Evolutionary conservation across 257 asterid species (phyloP), one percentile per base, ranked within the genome.

Genomic region (Nicotiana benthamiana): DNA sequence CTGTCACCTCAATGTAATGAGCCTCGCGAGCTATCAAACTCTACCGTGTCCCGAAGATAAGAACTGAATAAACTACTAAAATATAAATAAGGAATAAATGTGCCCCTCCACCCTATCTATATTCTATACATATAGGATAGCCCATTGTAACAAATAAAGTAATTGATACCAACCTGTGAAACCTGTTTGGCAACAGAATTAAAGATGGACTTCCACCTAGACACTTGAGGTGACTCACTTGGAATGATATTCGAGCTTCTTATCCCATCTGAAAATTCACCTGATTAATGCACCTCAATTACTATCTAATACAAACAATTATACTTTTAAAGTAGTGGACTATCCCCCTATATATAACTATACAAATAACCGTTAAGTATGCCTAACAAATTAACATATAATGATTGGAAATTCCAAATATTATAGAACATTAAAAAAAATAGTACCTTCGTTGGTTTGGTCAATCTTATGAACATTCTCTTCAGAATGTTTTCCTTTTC

Each of bases 121-220:
- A n/a, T n/a, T n/a, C n/a, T n/a, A 8, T 46, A 48, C 16, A 74
- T 12, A 74, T 11, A 1, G 24, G 24, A 48, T 17, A 74, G 15
- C 61, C 24, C 24, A 48, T 24, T 74, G 26, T 12, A 74, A 12
- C 26, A 48, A 61, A 24, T 4, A 27, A 79, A 64, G 30, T 11
- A 30, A 22, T 26, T 64, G 34, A 9, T 28, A 68, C 63, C 32
- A 28, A 79, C 82, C 77, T 79, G 82, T 48, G 82, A 79, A 32
- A 79, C 77, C 77, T 79, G 82, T 46, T 79, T 79, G 77, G 82
- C 82, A 79, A 79, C 75, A 43, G 77, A 79, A 61, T 79, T 67
- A 48, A 79, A 10, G 64, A 79, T 64, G 28, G 76, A 79, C 32
- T 79, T 79, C 99, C 99, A 95, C 91, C 85, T 91, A 82, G 99